A percentile compares a stretch with the other conserved stretches of the same genome.
phyloP scores from a whole-genome alignment of 768 basidiomycete species.

The Lentinula aciculospora region DNA sequence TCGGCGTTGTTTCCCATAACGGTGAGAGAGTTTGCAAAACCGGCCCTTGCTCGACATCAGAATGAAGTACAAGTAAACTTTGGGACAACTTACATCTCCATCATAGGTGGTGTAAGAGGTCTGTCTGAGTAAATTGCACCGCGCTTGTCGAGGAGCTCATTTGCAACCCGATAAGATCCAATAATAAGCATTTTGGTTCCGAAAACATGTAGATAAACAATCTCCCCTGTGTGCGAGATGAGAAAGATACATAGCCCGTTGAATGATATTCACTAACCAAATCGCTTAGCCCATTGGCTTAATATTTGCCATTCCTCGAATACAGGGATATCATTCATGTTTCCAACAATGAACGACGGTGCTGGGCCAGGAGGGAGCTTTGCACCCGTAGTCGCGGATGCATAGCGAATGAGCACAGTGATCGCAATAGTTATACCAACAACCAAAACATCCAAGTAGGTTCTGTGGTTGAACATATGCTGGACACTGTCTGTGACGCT shows the following conservation, averaged over 20 bases:
- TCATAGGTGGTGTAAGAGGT: not conserved
- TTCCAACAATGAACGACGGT: not conserved
- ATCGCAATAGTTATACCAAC: not conserved
- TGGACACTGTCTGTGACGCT: not conserved
- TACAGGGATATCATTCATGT: constrained; percentile 1
- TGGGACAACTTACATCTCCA: not conserved
- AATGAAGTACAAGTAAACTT: too few species aligned
- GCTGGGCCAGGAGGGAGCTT: not conserved
- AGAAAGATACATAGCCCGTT: not conserved
- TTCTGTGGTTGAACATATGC: not conserved
- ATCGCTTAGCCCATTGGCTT: not conserved
- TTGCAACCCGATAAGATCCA: not conserved
- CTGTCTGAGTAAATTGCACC: constrained; percentile 1
- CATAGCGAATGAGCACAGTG: not conserved
- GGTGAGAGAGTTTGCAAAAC: not conserved
- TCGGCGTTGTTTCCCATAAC: not conserved
- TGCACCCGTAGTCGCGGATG: not conserved
- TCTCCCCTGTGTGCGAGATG: not conserved
- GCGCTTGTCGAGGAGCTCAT: not conserved
- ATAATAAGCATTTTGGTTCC: not conserved
- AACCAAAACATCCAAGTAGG: not conserved
- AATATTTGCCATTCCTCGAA: not conserved
- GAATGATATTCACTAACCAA: not conserved
- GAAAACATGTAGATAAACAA: not conserved
- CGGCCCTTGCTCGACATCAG: not conserved